Conservation (phyloP, 805 yeast genomes). For the Yueomyces sinensis region DNA sequence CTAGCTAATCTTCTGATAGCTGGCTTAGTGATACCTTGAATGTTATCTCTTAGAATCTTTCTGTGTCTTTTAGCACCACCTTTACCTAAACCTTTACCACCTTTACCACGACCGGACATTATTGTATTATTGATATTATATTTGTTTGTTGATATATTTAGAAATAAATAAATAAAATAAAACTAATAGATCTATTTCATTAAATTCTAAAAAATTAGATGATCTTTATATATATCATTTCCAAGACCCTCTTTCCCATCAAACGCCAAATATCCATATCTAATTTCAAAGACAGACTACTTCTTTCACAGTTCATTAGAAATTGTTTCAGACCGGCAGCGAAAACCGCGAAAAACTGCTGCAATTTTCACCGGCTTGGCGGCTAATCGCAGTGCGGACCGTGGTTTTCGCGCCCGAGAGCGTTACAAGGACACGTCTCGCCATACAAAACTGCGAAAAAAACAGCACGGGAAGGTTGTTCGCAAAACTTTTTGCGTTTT, state of each 20-base stretch:
- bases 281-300: not conserved
- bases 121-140: constrained; percentile 1
- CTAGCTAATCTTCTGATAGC: constrained; percentile 99
- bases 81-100: constrained; percentile 99
- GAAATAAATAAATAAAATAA: too few relatives aligned
- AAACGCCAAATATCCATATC: too few relatives aligned
- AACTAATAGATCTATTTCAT: too few relatives aligned
- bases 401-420: not conserved
- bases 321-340: not conserved
- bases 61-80: constrained; percentile 99
- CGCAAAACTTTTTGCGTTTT: too few relatives aligned
- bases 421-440: not conserved
- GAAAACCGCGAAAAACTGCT: not conserved
- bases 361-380: too few relatives aligned
- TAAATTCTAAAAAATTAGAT: too few relatives aligned
- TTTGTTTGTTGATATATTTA: too few relatives aligned
- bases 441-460: not conserved
- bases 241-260: too few relatives aligned
- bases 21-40: constrained; percentile 98
- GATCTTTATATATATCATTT: too few relatives aligned
- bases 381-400: not conserved
- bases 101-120: constrained; percentile 99
- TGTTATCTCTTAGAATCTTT: constrained; percentile 97
- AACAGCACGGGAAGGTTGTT: not conserved
- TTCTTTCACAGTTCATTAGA: not conserved